Percentiles rank a stretch among this genome's conserved stretches.
Conservation (phyloP, 768 basidiomycete genomes). For the Phanerochaete carnosa region DNA sequence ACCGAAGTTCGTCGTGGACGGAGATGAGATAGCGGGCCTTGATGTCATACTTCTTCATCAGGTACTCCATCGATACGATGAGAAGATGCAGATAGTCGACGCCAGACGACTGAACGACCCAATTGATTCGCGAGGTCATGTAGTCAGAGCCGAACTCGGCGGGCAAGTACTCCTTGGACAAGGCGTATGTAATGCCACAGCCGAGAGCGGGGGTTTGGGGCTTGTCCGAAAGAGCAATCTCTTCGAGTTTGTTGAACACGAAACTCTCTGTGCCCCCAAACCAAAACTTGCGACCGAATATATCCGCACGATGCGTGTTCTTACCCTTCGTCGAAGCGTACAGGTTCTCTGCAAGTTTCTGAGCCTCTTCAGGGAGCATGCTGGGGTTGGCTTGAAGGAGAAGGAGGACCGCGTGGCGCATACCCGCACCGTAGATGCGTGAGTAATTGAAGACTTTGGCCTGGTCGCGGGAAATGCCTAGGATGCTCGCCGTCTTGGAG, state of each 20-base stretch:
- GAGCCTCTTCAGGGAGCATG: conserved; percentile 77
- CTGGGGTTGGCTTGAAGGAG: conserved; percentile 80
- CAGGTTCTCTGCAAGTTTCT: conserved; percentile 75
- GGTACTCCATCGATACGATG: conserved; percentile 91
- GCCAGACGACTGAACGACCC: conserved; percentile 98
- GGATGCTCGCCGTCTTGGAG: conserved; percentile 91
- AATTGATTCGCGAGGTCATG: conserved; percentile 96
- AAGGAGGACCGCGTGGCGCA: conserved; percentile 87
- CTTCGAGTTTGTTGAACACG: conserved; percentile 97
- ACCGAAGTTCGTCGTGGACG: conserved; percentile 95
- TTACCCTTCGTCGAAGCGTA: conserved; percentile 94
- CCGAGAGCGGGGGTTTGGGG: conserved; percentile 93
- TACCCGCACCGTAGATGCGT: conserved; percentile 97
- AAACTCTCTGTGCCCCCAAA: conserved; percentile 94
- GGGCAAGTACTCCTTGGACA: conserved; percentile 87
- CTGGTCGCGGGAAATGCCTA: conserved; percentile 90
- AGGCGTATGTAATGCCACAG: conserved; percentile 89
- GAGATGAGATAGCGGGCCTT: conserved; percentile 92
- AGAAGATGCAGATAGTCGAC: conserved; percentile 98
- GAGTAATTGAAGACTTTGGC: conserved; percentile 99
- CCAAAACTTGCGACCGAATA: conserved; percentile 89
- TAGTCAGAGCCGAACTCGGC: conserved; percentile 81
- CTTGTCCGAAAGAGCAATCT: conserved; percentile 82
- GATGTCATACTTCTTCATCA: conserved; percentile 78
- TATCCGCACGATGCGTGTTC: conserved; percentile 71